These are phyloP conservation scores for Phaeodactylum tricornutum DNA, from an alignment of 108 stramenopile species.

Conservation along the genomic window DNA sequence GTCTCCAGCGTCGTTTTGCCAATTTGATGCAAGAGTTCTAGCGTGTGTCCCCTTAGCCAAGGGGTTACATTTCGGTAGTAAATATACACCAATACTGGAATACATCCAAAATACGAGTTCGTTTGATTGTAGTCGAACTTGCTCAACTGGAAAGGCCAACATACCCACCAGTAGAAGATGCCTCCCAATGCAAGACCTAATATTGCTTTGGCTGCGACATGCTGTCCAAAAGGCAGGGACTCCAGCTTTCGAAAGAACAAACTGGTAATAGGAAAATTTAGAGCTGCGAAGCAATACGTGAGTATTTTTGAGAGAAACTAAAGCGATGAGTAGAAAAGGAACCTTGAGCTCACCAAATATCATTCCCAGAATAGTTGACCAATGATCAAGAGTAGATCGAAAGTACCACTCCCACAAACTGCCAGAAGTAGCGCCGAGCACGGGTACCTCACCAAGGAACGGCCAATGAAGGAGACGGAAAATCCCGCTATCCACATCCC, in stretches of 20 bases:
- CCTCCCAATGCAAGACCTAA: slow-evolving; percentile 41
- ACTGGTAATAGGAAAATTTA: slow-evolving; percentile 85
- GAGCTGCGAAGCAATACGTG: slow-evolving; percentile 26
- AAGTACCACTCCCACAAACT: slow-evolving; percentile 97
- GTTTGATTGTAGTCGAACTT: slow-evolving; percentile 89
- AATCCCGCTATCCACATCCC: slow-evolving; percentile 75
- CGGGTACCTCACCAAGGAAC: slow-evolving; percentile 69
- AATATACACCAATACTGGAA: slow-evolving; percentile 89
- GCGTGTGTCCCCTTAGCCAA: slow-evolving; percentile 60
- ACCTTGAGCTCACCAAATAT: slow-evolving; percentile 36
- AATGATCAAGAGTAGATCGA: slow-evolving; percentile 91
- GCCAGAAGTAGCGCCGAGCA: slow-evolving; percentile 71
- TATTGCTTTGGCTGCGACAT: slow-evolving; percentile 32
- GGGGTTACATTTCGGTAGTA: slow-evolving; percentile 92
- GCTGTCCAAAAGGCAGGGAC: slow-evolving; percentile 21
- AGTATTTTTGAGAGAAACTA: background rate
- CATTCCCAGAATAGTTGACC: slow-evolving; percentile 94
- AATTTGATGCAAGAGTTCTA: slow-evolving; percentile 82
- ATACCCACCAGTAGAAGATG: slow-evolving; percentile 62
- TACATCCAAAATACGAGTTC: slow-evolving; percentile 92
- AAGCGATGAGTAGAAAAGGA: background rate
- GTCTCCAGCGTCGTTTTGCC: slow-evolving; percentile 97
- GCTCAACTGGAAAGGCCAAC: slow-evolving; percentile 55
- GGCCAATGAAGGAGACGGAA: slow-evolving; percentile 69
- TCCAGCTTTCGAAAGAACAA: slow-evolving; percentile 82